A percentile compares a stretch with the other conserved stretches of the same genome.
Evolutionary conservation across 306 rosid genomes (phyloP).

Genomic region (Crotalaria pallida): DNA sequence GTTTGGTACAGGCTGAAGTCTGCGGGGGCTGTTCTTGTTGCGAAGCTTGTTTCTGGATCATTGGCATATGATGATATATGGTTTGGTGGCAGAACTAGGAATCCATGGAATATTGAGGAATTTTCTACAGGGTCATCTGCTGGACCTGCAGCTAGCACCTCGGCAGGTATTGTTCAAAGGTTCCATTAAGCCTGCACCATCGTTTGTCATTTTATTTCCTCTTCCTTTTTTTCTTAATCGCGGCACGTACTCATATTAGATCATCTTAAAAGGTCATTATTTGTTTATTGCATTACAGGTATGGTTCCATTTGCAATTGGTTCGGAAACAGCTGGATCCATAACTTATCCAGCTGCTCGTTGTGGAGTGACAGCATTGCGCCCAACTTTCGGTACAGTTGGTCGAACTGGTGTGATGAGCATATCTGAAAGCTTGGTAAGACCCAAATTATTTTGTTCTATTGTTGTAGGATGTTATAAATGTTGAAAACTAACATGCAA

Average conservation of each 20-base stretch:
- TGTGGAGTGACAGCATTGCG: slow-evolving; percentile 75
- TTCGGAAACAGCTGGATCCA: slow-evolving; percentile 75
- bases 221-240: not conserved
- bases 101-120: slow-evolving; percentile 76
- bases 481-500: slow-evolving; percentile 18
- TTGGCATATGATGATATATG: slow-evolving; percentile 83
- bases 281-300: slow-evolving; percentile 34
- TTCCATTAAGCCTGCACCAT: not conserved
- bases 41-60: slow-evolving; percentile 75
- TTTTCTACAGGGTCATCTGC: slow-evolving; percentile 78
- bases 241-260: not conserved
- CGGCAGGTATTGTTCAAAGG: slow-evolving; percentile 42
- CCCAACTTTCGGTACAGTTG: slow-evolving; percentile 70
- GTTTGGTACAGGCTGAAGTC: slow-evolving; percentile 44
- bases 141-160: slow-evolving; percentile 77
- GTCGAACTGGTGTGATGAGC: slow-evolving; percentile 82
- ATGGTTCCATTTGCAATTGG: slow-evolving; percentile 82
- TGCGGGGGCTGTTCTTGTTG: slow-evolving; percentile 70
- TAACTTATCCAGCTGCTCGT: slow-evolving; percentile 62
- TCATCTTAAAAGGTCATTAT: not conserved
- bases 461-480: not conserved
- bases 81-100: slow-evolving; percentile 85
- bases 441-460: not conserved
- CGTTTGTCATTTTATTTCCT: not conserved
- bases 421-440: slow-evolving; percentile 78